Evolutionary conservation across 257 asterid genomes (phyloP).

Genomic region (Solanum pinnatisectum): DNA sequence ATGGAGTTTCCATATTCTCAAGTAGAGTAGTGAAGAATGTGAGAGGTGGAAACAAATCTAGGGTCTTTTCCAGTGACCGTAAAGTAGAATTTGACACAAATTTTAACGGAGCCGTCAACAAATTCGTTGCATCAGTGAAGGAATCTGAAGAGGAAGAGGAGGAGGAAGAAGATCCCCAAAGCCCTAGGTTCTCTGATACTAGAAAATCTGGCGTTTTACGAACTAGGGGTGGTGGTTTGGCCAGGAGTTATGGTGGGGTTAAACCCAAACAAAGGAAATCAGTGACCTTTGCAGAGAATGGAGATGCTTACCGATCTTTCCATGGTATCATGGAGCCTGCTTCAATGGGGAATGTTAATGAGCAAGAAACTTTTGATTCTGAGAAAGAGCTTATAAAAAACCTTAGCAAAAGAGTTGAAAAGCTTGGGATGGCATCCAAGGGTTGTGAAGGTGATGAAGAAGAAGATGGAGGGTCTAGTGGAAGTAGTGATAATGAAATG

Average conservation of each 20-base stretch:
- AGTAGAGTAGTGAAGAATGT: conserved; percentile 22
- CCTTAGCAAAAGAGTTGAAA: conserved; percentile 32
- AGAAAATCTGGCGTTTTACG: conserved; percentile 12
- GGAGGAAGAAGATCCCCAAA: conserved; percentile 21
- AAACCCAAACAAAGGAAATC: conserved; percentile 44
- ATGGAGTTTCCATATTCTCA: conserved; percentile 24
- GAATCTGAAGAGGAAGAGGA: conserved; percentile 33
- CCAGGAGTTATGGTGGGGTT: conserved; percentile 3
- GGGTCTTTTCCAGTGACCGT: not conserved
- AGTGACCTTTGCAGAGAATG: conserved; percentile 54
- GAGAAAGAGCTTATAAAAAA: conserved; percentile 20
- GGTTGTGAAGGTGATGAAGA: conserved; percentile 25
- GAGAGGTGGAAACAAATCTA: conserved; percentile 21
- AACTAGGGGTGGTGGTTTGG: not conserved
- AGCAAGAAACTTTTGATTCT: conserved; percentile 8
- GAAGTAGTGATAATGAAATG: conserved; percentile 33
- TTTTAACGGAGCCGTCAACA: conserved; percentile 15
- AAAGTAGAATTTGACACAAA: not conserved
- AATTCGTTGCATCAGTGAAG: not conserved
- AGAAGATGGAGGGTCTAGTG: conserved; percentile 27
- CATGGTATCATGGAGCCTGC: not conserved
- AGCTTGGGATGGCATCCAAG: conserved; percentile 22
- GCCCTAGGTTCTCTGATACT: not conserved
- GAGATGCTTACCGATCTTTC: not conserved
- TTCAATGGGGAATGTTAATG: conserved; percentile 21